Conservation (phyloP, 129 eudicot species). For the Deinandra increscens region DNA sequence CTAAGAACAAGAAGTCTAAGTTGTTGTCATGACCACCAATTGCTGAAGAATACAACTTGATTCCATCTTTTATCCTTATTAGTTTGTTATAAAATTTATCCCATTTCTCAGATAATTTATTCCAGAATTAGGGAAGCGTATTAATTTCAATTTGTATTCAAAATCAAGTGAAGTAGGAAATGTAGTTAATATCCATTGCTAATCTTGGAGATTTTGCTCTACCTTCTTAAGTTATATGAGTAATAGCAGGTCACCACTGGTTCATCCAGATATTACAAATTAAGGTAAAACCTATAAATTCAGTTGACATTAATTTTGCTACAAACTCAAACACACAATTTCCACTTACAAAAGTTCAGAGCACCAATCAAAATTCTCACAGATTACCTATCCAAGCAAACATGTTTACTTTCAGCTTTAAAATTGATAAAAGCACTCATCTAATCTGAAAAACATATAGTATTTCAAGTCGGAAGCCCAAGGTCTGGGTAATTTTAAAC, state of each 20-base stretch:
- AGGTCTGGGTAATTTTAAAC: not conserved
- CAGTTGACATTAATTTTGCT: not conserved
- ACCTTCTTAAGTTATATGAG: no score
- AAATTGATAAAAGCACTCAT: not conserved
- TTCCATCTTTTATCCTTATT: not conserved
- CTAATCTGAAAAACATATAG: no score
- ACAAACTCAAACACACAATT: constrained; percentile 3
- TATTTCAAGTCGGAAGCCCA: no score
- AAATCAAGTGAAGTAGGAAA: not conserved
- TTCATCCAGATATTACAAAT: not conserved
- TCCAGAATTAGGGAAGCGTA: not conserved
- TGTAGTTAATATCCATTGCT: not conserved
- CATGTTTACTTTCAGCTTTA: not conserved
- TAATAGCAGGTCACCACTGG: not conserved
- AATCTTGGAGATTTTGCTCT: not conserved
- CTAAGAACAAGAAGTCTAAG: not conserved
- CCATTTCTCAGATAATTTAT: not conserved
- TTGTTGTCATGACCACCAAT: not conserved
- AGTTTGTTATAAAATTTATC: not conserved
- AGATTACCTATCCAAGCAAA: no score
- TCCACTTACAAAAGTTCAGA: not conserved
- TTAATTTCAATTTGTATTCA: not conserved
- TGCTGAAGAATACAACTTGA: not conserved
- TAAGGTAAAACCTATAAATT: not conserved
- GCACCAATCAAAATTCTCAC: not conserved